Conservation (phyloP, 768 basidiomycete species). For the Sporobolomyces phaffii region DNA sequence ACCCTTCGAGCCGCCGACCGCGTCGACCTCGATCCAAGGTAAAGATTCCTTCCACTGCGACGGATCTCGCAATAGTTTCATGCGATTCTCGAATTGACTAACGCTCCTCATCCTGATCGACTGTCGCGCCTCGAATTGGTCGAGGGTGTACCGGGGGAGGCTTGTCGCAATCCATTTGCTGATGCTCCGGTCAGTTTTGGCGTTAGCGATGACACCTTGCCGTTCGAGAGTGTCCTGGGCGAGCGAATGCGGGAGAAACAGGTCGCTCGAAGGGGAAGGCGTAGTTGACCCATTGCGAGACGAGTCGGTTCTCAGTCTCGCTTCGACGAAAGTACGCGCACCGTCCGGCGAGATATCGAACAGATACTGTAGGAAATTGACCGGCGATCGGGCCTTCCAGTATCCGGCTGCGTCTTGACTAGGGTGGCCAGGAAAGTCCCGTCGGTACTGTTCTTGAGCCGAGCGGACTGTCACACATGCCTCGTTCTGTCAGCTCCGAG, state of each 20-base stretch:
- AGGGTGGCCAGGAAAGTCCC: no score
- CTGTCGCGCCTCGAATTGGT: not conserved
- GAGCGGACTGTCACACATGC: not conserved
- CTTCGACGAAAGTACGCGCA: not conserved
- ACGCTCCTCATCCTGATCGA: not conserved
- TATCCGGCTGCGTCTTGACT: not conserved
- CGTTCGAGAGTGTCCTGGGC: not conserved
- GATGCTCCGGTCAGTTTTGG: no score
- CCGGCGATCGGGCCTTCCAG: not conserved
- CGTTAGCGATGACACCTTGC: not conserved
- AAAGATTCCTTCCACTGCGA: not conserved
- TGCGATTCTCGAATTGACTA: not conserved
- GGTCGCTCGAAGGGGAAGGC: not conserved
- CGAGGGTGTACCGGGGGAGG: not conserved
- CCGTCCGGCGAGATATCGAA: not conserved
- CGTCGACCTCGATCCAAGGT: not conserved
- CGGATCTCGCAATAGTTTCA: not conserved
- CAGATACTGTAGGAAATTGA: not conserved
- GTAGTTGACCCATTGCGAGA: not conserved
- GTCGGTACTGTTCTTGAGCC: not conserved
- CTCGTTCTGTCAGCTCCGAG: not conserved
- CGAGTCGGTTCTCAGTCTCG: no score
- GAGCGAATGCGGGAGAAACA: no score
- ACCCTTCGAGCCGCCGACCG: not conserved
- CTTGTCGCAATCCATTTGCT: no score